Conservation (phyloP, 371 early-diverging fungal genomes). For the Mucor piriformis region DNA sequence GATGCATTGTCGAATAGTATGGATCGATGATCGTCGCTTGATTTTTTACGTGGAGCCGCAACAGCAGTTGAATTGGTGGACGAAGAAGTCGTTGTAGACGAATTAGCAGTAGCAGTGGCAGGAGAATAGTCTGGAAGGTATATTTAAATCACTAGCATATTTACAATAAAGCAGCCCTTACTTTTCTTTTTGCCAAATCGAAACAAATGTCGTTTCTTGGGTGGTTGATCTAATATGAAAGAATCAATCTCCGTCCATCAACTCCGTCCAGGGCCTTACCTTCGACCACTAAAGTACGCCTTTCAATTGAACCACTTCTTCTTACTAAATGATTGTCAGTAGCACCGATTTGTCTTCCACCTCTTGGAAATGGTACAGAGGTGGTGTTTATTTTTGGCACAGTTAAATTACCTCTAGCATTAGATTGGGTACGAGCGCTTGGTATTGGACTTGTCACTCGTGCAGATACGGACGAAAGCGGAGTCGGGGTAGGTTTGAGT, state of each 20-base stretch:
- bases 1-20: constrained; percentile 5
- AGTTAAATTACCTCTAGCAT: background rate
- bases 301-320: constrained; percentile 32
- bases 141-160: background rate
- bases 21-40: constrained; percentile 26
- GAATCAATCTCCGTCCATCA: background rate
- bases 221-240: constrained; percentile 19
- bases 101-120: constrained; percentile 1
- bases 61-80: constrained; percentile 3
- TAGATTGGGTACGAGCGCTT: background rate
- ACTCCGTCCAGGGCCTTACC: constrained; percentile 22
- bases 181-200: constrained; percentile 47
- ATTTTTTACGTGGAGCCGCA: constrained; percentile 27
- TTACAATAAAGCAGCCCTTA: too few relatives aligned
- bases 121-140: constrained; percentile 8
- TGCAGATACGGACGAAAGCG: constrained; percentile 24
- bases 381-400: constrained; percentile 16
- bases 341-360: constrained; percentile 39
- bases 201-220: constrained; percentile 26
- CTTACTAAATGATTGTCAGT: constrained; percentile 1
- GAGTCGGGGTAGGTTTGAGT: constrained; percentile 10
- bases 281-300: background rate
- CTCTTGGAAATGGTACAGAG: constrained; percentile 43
- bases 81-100: constrained; percentile 9
- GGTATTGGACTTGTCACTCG: constrained; percentile 26